phyloP scores from a whole-genome alignment of 768 basidiomycete species.

The Rhodotorula taiwanensis region DNA sequence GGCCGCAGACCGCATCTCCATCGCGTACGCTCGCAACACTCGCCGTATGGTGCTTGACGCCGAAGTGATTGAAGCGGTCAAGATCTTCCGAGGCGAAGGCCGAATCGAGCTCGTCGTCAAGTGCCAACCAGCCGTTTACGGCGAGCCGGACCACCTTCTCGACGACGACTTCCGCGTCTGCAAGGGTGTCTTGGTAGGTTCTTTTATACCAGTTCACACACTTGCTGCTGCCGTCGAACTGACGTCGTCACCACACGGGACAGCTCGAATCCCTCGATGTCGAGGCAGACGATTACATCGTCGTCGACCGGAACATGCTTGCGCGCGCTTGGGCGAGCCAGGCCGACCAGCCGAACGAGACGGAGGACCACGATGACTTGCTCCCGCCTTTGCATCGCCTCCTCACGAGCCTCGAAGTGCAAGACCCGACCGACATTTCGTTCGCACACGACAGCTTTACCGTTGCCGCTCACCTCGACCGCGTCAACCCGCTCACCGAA shows the following conservation, averaged over 20 bases:
- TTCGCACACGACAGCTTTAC: conserved; percentile 48
- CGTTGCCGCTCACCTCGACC: conserved; percentile 76
- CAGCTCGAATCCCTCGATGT: conserved; percentile 44
- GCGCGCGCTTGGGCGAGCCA: conserved; percentile 22
- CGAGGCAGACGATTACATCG: conserved; percentile 42
- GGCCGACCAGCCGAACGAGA: background rate
- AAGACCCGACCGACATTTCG: background rate
- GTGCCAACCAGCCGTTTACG: conserved; percentile 23
- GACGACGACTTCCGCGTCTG: conserved; percentile 43
- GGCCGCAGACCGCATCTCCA: conserved; percentile 57
- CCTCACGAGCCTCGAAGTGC: background rate
- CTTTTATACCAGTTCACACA: conserved; percentile 22
- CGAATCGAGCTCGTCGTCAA: conserved; percentile 72
- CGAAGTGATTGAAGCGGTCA: conserved; percentile 71
- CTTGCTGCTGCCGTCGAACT: background rate
- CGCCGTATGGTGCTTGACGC: conserved; percentile 82
- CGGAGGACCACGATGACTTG: conserved; percentile 3
- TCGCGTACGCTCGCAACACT: conserved; percentile 85
- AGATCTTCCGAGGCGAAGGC: conserved; percentile 71
- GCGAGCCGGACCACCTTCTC: background rate
- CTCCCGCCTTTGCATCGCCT: conserved; percentile 33
- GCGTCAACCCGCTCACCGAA: conserved; percentile 78
- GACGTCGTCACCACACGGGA: background rate
- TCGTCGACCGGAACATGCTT: conserved; percentile 37
- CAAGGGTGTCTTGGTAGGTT: conserved; percentile 68